These are phyloP conservation scores for Hemisphaericaspora subhashii DNA, from an alignment of 1,139 yeast species.

Conservation along the genomic window DNA sequence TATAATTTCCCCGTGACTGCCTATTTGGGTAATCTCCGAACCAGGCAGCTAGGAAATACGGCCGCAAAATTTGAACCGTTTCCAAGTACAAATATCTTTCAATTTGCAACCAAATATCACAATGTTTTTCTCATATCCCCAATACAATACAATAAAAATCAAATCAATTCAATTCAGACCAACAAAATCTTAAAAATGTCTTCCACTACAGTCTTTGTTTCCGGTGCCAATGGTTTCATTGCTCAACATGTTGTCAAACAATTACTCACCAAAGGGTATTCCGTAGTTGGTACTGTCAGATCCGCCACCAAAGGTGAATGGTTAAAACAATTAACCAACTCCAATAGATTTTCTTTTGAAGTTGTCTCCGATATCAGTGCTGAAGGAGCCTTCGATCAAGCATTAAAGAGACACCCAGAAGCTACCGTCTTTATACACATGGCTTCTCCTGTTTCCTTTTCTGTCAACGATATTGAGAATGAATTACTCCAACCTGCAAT, in stretches of 20 bases:
- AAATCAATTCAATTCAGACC: too few species aligned
- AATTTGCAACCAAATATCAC: too few species aligned
- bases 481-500: slow-evolving; percentile 36
- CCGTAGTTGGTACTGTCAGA: slow-evolving; percentile 39
- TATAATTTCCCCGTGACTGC: too few species aligned
- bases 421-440: slow-evolving; percentile 56
- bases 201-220: slow-evolving; percentile 15
- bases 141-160: too few species aligned
- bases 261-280: slow-evolving; percentile 25
- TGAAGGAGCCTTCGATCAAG: slow-evolving; percentile 54
- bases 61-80: too few species aligned
- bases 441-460: slow-evolving; percentile 26
- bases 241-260: slow-evolving; percentile 31
- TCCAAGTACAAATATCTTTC: too few species aligned
- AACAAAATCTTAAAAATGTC: too few species aligned
- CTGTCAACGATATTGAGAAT: slow-evolving; percentile 24
- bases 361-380: slow-evolving; percentile 27
- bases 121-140: too few species aligned
- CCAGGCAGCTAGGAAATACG: too few species aligned
- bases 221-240: slow-evolving; percentile 34
- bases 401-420: slow-evolving; percentile 47
- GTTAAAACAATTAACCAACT: slow-evolving; percentile 19
- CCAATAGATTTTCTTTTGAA: slow-evolving; percentile 24
- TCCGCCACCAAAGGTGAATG: slow-evolving; percentile 28
- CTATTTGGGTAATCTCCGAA: too few species aligned